Evolutionary conservation across 2,329 filamentous ascomycete genomes (phyloP).

Genomic region (Balansia obtecta): DNA sequence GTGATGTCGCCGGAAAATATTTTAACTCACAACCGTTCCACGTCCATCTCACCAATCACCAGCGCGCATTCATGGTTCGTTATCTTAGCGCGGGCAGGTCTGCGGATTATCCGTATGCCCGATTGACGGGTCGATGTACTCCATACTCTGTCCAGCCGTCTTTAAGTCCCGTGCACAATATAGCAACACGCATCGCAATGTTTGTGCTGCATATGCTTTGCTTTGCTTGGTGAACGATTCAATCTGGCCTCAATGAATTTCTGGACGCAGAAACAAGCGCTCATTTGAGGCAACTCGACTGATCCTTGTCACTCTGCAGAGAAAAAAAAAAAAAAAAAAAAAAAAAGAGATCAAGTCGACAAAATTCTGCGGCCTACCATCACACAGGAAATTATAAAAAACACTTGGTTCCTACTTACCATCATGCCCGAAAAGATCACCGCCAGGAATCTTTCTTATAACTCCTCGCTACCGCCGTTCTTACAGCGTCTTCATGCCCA

Average conservation of each 20-base stretch:
- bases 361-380: background rate
- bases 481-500: constrained; percentile 44
- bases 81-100: background rate
- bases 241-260: too few species aligned
- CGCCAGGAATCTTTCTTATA: constrained; percentile 58
- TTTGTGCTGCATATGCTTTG: background rate
- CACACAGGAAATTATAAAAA: background rate
- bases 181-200: background rate
- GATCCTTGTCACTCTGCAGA: too few species aligned
- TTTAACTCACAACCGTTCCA: background rate
- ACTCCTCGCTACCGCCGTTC: constrained; percentile 46
- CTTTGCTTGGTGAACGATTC: background rate
- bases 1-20: background rate
- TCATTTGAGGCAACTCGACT: too few species aligned
- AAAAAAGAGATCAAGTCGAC: too few species aligned
- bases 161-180: background rate
- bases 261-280: too few species aligned
- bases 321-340: too few species aligned
- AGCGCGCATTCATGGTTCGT: background rate
- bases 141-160: background rate
- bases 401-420: background rate
- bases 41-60: background rate
- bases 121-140: background rate
- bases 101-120: background rate
- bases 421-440: constrained; percentile 50